Percentiles rank a stretch among this genome's conserved stretches.
Conservation (phyloP, 805 yeast genomes). For the Lachancea quebecensis region DNA sequence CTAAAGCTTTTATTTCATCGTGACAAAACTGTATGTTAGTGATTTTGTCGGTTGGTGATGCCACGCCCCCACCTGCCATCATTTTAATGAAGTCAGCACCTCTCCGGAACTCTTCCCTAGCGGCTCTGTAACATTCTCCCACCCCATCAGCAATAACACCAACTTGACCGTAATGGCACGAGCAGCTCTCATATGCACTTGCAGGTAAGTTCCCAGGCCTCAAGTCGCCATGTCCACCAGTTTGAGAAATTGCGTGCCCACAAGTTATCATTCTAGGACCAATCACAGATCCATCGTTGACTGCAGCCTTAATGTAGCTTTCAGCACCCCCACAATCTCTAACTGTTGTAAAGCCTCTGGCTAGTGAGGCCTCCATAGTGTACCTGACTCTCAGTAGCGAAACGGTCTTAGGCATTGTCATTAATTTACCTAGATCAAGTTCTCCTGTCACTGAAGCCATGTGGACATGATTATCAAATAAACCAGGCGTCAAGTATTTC, state of each 20-base stretch:
- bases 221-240: slow-evolving; percentile 13
- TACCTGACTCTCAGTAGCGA: slow-evolving; percentile 9
- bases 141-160: slow-evolving; percentile 12
- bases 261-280: slow-evolving; percentile 11
- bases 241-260: slow-evolving; percentile 12
- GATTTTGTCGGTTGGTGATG: slow-evolving; percentile 13
- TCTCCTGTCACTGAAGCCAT: slow-evolving; percentile 10
- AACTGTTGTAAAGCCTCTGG: slow-evolving; percentile 11
- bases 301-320: slow-evolving; percentile 9
- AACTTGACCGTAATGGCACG: slow-evolving; percentile 8
- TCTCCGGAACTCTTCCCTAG: slow-evolving; percentile 11
- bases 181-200: slow-evolving; percentile 9
- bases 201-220: slow-evolving; percentile 8
- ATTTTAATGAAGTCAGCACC: slow-evolving; percentile 12
- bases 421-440: slow-evolving; percentile 1
- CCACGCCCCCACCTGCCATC: slow-evolving; percentile 12
- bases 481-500: slow-evolving; percentile 10
- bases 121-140: slow-evolving; percentile 9
- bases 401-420: slow-evolving; percentile 9
- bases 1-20: slow-evolving; percentile 12
- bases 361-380: slow-evolving; percentile 8
- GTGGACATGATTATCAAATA: slow-evolving; percentile 12
- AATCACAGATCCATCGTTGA: slow-evolving; percentile 6
- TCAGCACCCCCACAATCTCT: slow-evolving; percentile 15
- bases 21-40: slow-evolving; percentile 10